Evolutionary conservation across 1,284 basidiomycete genomes (phyloP), one percentile per base, ranked within the genome.

Genomic region (Xerocomus tenax): DNA sequence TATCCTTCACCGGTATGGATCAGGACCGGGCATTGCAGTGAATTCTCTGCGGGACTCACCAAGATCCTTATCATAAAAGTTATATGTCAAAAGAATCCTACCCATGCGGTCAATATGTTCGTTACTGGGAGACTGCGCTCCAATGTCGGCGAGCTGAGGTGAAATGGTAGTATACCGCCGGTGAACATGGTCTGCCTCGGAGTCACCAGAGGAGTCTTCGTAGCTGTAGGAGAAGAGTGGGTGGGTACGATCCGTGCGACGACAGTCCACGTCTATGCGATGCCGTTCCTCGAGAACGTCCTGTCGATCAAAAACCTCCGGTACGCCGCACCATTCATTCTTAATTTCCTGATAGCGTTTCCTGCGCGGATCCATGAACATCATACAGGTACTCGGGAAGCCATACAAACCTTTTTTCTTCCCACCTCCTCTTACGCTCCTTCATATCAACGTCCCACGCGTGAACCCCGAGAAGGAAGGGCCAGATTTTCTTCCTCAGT

Each of bases 241-340:
- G 55, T 97, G 92, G 15, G 78, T 87, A 15, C 95, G 79, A 67
- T 99, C 96, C n/a, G 96, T 98, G 12, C 96, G 80, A 46, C 95
- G 82, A 62, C 95, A 98, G 64, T 98, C 96, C 45, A 98, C 94
- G 62, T 96, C 86, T 56, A 91, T 91, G 16, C 91, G 81, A 70
- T 92, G 91, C 32, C 86, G 80, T 67, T 94, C 88, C 66, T 91
- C 87, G n/a, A 88, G 61, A n/a, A 84, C 71, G 61, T 88, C 84
- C 48, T 76, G 74, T 46, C 85, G 75, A 54, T 89, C 83, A 59
- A 88, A 88, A 2, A 90, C 81, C 56, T 90, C 86, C 23, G 84
- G 79, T 19, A 84, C 79, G 10, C 84, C 84, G 63, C 79, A 86
- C 91, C 92, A 96, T 56, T 85, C 76, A 23, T 76, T 70, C 65